These are phyloP conservation scores for Trichoderma hamatum DNA, from an alignment of 2,329 filamentous ascomycete species.

Conservation along the genomic window DNA sequence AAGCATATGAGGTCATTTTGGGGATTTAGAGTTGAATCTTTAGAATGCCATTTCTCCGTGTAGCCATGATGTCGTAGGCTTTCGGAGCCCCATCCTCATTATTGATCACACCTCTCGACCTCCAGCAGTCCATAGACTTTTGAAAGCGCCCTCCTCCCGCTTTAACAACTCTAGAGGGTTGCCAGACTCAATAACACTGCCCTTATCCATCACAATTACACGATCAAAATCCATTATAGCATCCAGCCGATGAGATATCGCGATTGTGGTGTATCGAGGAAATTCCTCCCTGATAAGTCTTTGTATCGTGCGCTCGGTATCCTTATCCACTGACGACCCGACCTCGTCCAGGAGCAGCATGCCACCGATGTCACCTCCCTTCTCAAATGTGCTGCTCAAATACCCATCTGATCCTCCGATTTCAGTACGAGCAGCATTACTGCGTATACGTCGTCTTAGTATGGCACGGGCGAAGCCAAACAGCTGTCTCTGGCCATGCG, in stretches of 20 bases:
- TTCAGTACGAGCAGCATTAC: not conserved
- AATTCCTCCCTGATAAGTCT: conserved; percentile 32
- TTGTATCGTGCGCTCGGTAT: conserved; percentile 36
- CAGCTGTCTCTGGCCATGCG: conserved; percentile 64
- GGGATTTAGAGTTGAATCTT: not conserved
- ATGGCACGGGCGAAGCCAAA: conserved; percentile 65
- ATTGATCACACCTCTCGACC: not conserved
- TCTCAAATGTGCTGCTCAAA: not conserved
- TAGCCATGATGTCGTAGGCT: no score
- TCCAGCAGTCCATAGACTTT: conserved; percentile 27
- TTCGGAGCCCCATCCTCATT: not conserved
- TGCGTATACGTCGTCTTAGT: conserved; percentile 40
- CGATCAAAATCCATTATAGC: conserved; percentile 35
- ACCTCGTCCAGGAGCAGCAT: conserved; percentile 39
- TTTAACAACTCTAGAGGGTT: conserved; percentile 33
- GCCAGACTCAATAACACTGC: conserved; percentile 35
- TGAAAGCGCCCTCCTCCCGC: conserved; percentile 30
- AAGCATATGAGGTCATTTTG: not conserved
- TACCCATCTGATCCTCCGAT: not conserved
- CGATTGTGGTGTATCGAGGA: conserved; percentile 35
- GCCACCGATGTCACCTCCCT: conserved; percentile 11
- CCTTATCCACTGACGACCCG: conserved; percentile 38
- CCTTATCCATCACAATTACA: conserved; percentile 37
- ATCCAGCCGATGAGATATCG: conserved; percentile 39
- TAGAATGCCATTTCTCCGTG: not conserved